Percentiles rank a stretch among this genome's conserved stretches.
These are phyloP conservation scores for Tolypocladium pustulatum DNA, from an alignment of 2,329 filamentous ascomycete genomes.

Conservation along the genomic window DNA sequence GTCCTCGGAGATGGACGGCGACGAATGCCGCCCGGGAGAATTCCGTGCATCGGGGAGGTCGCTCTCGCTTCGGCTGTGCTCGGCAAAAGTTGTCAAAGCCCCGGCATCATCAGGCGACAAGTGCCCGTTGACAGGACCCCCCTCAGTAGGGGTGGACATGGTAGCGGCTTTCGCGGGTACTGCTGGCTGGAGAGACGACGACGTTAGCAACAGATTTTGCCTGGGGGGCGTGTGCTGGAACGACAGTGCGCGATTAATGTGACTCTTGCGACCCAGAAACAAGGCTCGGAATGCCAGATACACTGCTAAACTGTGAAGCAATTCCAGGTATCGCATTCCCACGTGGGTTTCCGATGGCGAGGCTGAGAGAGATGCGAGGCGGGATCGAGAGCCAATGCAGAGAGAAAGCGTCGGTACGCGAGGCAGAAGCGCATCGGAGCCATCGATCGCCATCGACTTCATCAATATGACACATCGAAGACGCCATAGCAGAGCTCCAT, in stretches of 20 bases:
- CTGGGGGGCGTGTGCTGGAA: slow-evolving; percentile 6
- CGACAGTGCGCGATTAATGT: slow-evolving; percentile 11
- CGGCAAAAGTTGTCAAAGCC: slow-evolving; percentile 26
- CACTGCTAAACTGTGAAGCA: slow-evolving; percentile 16
- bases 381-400: slow-evolving; percentile 30
- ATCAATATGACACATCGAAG: slow-evolving; percentile 20
- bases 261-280: slow-evolving; percentile 18
- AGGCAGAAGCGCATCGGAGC: slow-evolving; percentile 16
- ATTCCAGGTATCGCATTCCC: slow-evolving; percentile 32
- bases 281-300: slow-evolving; percentile 5
- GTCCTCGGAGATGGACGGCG: slow-evolving; percentile 29
- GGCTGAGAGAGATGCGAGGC: slow-evolving; percentile 33
- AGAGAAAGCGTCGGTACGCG: slow-evolving; percentile 8
- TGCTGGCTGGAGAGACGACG: slow-evolving; percentile 31
- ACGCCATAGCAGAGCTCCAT: slow-evolving; percentile 12
- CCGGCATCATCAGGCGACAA: slow-evolving; percentile 41
- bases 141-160: slow-evolving; percentile 53
- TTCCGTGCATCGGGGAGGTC: slow-evolving; percentile 66
- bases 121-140: slow-evolving; percentile 57
- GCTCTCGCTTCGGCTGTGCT: slow-evolving; percentile 42
- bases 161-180: slow-evolving; percentile 50
- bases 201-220: slow-evolving; percentile 21
- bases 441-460: slow-evolving; percentile 22
- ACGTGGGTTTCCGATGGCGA: slow-evolving; percentile 33
- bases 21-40: slow-evolving; percentile 36